Percentiles rank a stretch among this genome's conserved stretches.
Conservation (phyloP, 2,329 filamentous ascomycete genomes). For the Aurifilum marmelostoma region DNA sequence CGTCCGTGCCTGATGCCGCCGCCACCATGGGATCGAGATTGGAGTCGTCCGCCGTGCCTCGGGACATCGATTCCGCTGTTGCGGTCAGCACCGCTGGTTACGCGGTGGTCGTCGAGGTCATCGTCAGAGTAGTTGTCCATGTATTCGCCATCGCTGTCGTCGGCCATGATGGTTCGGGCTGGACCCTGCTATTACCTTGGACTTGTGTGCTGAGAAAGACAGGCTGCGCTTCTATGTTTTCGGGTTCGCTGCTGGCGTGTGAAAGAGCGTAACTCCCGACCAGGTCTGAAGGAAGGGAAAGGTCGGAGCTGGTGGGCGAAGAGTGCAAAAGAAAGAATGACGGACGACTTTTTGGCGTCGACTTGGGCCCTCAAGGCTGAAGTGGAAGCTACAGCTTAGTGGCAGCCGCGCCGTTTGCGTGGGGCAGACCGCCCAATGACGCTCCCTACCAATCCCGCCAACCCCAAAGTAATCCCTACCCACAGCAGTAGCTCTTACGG, state of each 20-base stretch:
- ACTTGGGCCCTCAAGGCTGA: background rate
- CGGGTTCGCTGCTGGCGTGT: background rate
- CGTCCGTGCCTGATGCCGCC: slow-evolving; percentile 32
- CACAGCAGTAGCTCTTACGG: background rate
- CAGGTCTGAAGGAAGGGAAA: background rate
- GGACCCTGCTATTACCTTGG: background rate
- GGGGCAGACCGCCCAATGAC: background rate
- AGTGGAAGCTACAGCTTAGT: slow-evolving; percentile 1
- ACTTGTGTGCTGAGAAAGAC: slow-evolving; percentile 5
- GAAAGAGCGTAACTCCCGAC: background rate
- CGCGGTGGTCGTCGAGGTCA: slow-evolving; percentile 57
- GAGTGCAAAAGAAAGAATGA: background rate
- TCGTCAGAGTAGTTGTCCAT: slow-evolving; percentile 68
- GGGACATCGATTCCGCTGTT: slow-evolving; percentile 28
- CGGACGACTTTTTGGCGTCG: background rate
- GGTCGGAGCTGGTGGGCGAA: background rate
- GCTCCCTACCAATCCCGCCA: background rate
- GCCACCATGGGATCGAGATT: slow-evolving; percentile 25
- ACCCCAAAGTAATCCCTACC: background rate
- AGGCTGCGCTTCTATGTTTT: background rate
- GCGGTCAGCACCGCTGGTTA: slow-evolving; percentile 42
- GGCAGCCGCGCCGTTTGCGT: slow-evolving; percentile 5
- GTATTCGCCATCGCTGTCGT: slow-evolving; percentile 66
- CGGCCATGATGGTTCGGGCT: slow-evolving; percentile 58
- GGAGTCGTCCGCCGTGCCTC: slow-evolving; percentile 32